A percentile compares a stretch with the other conserved stretches of the same genome.
These are phyloP conservation scores for Chaetomidium leptoderma DNA, from an alignment of 495 filamentous ascomycete species.

Conservation along the genomic window DNA sequence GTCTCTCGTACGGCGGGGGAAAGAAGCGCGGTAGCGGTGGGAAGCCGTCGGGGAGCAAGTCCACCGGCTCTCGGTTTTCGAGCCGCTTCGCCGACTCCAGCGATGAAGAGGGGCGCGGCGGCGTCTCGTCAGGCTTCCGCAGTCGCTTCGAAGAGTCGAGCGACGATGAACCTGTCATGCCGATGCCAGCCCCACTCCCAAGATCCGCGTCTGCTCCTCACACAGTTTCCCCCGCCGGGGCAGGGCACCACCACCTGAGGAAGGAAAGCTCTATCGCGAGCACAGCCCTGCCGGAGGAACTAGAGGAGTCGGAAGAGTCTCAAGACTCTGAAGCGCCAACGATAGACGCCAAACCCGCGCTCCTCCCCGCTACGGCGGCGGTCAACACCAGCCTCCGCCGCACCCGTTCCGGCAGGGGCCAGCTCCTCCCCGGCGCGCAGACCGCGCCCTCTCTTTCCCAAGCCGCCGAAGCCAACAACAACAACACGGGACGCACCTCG, in stretches of 20 bases:
- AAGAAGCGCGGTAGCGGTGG: conserved; percentile 19
- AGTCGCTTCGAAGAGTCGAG: conserved; percentile 82
- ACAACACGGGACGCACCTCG: not conserved
- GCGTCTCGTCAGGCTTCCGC: conserved; percentile 42
- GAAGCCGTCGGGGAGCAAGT: conserved; percentile 12
- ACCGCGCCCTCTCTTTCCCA: conserved; percentile 15
- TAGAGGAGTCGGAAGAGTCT: conserved; percentile 38
- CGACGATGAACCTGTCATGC: conserved; percentile 55
- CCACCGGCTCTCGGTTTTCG: conserved; percentile 8
- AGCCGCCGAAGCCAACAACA: not conserved
- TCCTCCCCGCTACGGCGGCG: not conserved
- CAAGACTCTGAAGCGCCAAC: conserved; percentile 22
- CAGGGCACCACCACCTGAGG: conserved; percentile 12
- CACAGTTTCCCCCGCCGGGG: not conserved
- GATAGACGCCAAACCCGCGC: not conserved
- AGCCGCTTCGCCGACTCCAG: conserved; percentile 61
- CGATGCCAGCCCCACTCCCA: conserved; percentile 20
- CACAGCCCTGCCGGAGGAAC: conserved; percentile 33
- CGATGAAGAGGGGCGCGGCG: conserved; percentile 60
- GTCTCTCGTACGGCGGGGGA: conserved; percentile 26
- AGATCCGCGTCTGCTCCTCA: conserved; percentile 4
- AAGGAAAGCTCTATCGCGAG: conserved; percentile 25
- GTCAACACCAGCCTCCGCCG: conserved; percentile 21
- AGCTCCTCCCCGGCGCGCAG: conserved; percentile 23
- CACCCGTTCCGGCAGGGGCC: conserved; percentile 37